These are phyloP conservation scores for Wickerhamomyces pijperi DNA, from an alignment of 805 yeast genomes.

Conservation along the genomic window DNA sequence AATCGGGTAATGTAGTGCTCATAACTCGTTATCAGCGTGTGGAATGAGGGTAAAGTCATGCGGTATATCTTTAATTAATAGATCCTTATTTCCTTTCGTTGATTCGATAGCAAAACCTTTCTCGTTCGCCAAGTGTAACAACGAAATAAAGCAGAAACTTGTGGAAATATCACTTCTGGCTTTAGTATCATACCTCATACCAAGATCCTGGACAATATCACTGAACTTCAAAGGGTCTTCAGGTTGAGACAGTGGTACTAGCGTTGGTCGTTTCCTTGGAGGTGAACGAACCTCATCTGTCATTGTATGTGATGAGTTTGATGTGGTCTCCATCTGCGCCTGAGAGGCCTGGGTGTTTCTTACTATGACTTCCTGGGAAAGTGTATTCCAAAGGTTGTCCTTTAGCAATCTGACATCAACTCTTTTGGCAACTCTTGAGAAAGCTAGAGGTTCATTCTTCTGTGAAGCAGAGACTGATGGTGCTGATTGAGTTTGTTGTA, in stretches of 20 bases:
- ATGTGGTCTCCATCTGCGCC: background rate
- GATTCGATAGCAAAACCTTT: conserved; percentile 54
- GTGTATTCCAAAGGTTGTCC: conserved; percentile 64
- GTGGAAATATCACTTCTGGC: conserved; percentile 63
- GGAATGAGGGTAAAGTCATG: too few species aligned
- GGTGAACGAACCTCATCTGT: background rate
- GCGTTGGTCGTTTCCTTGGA: background rate
- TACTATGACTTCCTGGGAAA: conserved; percentile 18
- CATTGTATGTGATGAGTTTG: background rate
- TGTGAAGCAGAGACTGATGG: conserved; percentile 14
- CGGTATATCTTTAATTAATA: conserved; percentile 7
- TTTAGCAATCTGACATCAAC: conserved; percentile 72
- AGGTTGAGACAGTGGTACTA: background rate
- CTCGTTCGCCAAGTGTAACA: conserved; percentile 80
- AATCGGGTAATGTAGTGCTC: too few species aligned
- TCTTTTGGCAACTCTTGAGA: conserved; percentile 63
- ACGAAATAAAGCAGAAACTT: conserved; percentile 75
- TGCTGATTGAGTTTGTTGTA: conserved; percentile 10
- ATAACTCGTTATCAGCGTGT: too few species aligned
- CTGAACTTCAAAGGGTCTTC: conserved; percentile 24
- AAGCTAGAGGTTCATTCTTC: conserved; percentile 32
- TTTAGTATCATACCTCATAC: conserved; percentile 39
- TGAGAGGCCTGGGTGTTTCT: conserved; percentile 2
- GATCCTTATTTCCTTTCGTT: conserved; percentile 17
- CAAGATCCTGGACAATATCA: conserved; percentile 38